These are phyloP conservation scores for Tuber magnatum DNA, from an alignment of 495 filamentous ascomycete species.

Conservation along the genomic window DNA sequence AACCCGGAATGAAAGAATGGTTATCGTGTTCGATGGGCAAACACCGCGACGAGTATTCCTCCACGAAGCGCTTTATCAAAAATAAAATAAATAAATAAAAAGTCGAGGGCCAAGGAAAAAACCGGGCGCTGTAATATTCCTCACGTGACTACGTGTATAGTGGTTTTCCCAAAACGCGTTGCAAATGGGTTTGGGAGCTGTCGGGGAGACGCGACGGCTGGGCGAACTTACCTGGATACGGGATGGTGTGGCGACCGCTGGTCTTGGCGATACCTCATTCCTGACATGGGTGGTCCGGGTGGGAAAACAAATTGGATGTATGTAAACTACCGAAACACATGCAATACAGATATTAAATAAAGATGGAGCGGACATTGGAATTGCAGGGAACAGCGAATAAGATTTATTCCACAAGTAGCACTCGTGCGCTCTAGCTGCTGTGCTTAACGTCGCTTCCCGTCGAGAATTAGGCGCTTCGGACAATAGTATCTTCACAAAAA, in stretches of 20 bases:
- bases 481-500: neutral
- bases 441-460: neutral
- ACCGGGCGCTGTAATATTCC: neutral
- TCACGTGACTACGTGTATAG: neutral
- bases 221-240: slow-evolving; percentile 2
- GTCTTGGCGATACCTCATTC: neutral
- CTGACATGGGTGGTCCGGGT: neutral
- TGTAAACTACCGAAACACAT: slow-evolving; percentile 2
- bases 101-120: neutral
- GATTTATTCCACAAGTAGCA: neutral
- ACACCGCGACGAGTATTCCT: slow-evolving; percentile 1
- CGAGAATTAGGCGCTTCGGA: neutral
- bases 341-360: neutral
- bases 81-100: neutral
- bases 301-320: neutral
- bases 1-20: neutral
- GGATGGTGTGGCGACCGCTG: neutral
- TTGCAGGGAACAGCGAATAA: neutral
- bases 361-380: neutral
- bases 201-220: slow-evolving; percentile 4
- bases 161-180: neutral
- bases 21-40: neutral
- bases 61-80: neutral
- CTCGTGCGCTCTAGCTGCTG: neutral
- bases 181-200: neutral